A percentile compares a stretch with the other conserved stretches of the same genome.
phyloP scores from a whole-genome alignment of 2,329 filamentous ascomycete species.

The Triangularia setosa region DNA sequence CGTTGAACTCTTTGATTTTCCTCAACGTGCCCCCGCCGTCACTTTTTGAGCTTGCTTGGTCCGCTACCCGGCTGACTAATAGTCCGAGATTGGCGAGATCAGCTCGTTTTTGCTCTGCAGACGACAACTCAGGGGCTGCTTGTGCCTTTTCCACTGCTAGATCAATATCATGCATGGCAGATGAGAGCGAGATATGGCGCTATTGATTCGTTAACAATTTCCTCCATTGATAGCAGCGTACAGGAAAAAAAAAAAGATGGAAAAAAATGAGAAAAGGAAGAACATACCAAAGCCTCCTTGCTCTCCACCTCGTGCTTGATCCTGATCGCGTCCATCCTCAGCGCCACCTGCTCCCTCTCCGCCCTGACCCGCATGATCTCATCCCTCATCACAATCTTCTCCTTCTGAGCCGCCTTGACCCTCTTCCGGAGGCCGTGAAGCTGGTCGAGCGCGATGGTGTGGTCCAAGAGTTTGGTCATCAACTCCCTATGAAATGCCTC shows the following conservation, averaged over 20 bases:
- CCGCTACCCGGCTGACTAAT: conserved; percentile 50
- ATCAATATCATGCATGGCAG: conserved; percentile 59
- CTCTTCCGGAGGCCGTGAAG: conserved; percentile 55
- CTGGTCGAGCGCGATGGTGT: conserved; percentile 60
- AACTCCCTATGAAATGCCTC: conserved; percentile 58
- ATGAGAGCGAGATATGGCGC: conserved; percentile 53
- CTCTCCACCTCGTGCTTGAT: conserved; percentile 55
- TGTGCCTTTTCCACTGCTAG: conserved; percentile 44
- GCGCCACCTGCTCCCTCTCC: conserved; percentile 58
- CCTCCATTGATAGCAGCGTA: not conserved
- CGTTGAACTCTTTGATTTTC: conserved; percentile 59
- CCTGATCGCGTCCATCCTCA: conserved; percentile 61
- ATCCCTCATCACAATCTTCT: conserved; percentile 54
- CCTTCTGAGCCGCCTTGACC: conserved; percentile 53
- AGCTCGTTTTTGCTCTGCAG: conserved; percentile 44
- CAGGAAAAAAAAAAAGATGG: too few species aligned
- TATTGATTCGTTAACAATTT: conserved; percentile 9
- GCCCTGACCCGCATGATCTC: conserved; percentile 57
- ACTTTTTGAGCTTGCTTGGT: conserved; percentile 48
- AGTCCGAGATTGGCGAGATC: conserved; percentile 57
- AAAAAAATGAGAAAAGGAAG: not conserved
- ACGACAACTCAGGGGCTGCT: conserved; percentile 44
- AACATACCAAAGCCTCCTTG: conserved; percentile 47
- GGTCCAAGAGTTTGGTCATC: conserved; percentile 51
- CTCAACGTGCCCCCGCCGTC: conserved; percentile 47